These are phyloP conservation scores for Diutina siamensis DNA, from an alignment of 1,139 yeast species.

Conservation along the genomic window DNA sequence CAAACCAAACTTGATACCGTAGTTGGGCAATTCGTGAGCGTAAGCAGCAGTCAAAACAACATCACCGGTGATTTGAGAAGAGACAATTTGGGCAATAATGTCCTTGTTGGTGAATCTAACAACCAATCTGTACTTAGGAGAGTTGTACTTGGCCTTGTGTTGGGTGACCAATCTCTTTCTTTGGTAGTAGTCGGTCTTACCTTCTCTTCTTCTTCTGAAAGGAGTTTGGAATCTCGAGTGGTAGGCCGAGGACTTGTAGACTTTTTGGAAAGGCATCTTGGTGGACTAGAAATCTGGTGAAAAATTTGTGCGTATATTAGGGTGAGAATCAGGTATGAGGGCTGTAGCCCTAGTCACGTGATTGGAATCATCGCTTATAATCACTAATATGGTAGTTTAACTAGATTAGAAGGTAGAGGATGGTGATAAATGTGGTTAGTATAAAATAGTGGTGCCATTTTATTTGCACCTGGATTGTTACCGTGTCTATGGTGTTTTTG, in stretches of 20 bases:
- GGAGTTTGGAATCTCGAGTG: conserved; percentile 99
- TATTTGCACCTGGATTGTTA: too few relatives aligned
- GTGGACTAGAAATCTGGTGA: background rate
- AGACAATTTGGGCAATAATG: conserved; percentile 94
- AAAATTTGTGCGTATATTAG: conserved; percentile 1
- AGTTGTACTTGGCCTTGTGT: conserved; percentile 99
- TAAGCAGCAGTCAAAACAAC: conserved; percentile 94
- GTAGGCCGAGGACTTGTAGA: conserved; percentile 80
- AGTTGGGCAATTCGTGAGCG: conserved; percentile 96
- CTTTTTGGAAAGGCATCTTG: conserved; percentile 65
- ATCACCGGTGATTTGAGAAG: conserved; percentile 97
- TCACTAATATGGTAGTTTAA: too few relatives aligned
- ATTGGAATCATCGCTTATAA: background rate
- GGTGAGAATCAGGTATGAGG: background rate
- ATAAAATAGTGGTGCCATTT: background rate
- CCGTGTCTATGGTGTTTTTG: too few relatives aligned
- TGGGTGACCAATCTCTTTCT: conserved; percentile 99
- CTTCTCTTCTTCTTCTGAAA: conserved; percentile 99
- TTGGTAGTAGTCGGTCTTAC: conserved; percentile 99
- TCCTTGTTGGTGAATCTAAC: conserved; percentile 99
- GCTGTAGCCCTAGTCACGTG: conserved; percentile 4
- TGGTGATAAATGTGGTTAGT: background rate
- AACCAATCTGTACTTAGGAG: conserved; percentile 99
- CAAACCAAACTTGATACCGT: conserved; percentile 97
- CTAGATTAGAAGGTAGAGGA: too few relatives aligned